phyloP scores from a whole-genome alignment of 495 filamentous ascomycete genomes.

The Penicillium macrosclerotiorum region DNA sequence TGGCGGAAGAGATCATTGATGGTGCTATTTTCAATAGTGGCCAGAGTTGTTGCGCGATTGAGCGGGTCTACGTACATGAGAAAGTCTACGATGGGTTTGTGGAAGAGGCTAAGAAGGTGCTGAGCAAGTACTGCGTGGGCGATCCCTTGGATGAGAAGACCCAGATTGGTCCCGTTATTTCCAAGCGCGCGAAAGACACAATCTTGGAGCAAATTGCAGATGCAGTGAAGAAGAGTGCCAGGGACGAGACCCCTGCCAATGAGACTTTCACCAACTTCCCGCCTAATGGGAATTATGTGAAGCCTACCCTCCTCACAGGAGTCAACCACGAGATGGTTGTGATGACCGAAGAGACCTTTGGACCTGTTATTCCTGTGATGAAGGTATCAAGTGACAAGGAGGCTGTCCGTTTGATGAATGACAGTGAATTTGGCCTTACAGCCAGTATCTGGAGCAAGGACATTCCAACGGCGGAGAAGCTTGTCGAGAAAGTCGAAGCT shows the following conservation, averaged over 20 bases:
- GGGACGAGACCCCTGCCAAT: conserved; percentile 37
- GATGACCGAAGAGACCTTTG: conserved; percentile 94
- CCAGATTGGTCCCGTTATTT: conserved; percentile 84
- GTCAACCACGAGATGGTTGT: conserved; percentile 78
- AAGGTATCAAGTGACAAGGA: conserved; percentile 78
- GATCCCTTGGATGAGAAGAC: conserved; percentile 75
- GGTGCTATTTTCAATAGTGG: conserved; percentile 92
- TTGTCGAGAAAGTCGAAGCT: conserved; percentile 80
- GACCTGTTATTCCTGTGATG: conserved; percentile 87
- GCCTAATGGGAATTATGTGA: conserved; percentile 74
- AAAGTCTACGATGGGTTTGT: conserved; percentile 78
- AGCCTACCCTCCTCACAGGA: conserved; percentile 74
- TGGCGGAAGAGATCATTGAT: conserved; percentile 88
- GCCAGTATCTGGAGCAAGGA: conserved; percentile 97
- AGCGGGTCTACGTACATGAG: conserved; percentile 83
- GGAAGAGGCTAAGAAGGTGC: conserved; percentile 72
- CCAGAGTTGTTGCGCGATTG: conserved; percentile 88
- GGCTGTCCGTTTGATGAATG: conserved; percentile 82
- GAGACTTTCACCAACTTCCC: conserved; percentile 57
- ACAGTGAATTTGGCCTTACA: conserved; percentile 86
- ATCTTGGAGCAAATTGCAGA: conserved; percentile 77
- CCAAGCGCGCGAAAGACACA: conserved; percentile 64
- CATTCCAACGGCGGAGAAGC: conserved; percentile 62
- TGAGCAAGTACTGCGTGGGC: conserved; percentile 80
- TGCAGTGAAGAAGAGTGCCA: conserved; percentile 64